Conservation (phyloP, 768 basidiomycete species). For the Erythrobasidium yunnanense region DNA sequence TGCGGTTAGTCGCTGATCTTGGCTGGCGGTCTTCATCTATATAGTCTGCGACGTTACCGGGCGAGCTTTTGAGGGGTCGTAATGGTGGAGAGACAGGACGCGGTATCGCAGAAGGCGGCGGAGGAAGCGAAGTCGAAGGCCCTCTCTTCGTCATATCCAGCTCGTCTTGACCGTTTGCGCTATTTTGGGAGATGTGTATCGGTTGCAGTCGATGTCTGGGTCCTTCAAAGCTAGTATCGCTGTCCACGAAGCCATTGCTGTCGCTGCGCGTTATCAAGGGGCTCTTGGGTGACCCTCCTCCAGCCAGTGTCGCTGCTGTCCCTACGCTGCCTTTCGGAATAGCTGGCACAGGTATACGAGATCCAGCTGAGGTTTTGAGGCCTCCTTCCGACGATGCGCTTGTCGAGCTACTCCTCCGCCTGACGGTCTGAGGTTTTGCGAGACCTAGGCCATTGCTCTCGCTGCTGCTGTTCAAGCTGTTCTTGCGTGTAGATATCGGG, state of each 20-base stretch:
- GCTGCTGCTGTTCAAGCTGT: background rate
- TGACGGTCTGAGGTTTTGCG: background rate
- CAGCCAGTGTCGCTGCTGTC: conserved; percentile 19
- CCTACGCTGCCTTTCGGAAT: conserved; percentile 21
- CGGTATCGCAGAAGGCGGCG: background rate
- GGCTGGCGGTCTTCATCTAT: background rate
- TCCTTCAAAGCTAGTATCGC: no score
- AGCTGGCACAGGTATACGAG: conserved; percentile 16
- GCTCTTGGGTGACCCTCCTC: conserved; percentile 20
- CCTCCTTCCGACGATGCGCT: background rate
- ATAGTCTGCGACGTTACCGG: background rate
- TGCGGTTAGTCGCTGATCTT: background rate
- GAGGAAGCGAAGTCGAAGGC: background rate
- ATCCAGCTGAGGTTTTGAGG: background rate
- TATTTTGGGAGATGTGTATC: background rate
- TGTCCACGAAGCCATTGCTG: background rate
- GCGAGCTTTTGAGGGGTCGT: background rate
- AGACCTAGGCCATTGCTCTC: background rate
- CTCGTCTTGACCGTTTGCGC: background rate
- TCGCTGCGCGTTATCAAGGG: background rate
- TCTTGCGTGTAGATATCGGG: background rate
- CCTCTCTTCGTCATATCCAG: background rate
- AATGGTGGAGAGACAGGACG: background rate
- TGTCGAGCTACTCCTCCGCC: background rate
- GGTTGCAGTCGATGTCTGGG: no score